These are phyloP conservation scores for Puya raimondii DNA, from an alignment of 176 grass and related monocot species.

Conservation along the genomic window DNA sequence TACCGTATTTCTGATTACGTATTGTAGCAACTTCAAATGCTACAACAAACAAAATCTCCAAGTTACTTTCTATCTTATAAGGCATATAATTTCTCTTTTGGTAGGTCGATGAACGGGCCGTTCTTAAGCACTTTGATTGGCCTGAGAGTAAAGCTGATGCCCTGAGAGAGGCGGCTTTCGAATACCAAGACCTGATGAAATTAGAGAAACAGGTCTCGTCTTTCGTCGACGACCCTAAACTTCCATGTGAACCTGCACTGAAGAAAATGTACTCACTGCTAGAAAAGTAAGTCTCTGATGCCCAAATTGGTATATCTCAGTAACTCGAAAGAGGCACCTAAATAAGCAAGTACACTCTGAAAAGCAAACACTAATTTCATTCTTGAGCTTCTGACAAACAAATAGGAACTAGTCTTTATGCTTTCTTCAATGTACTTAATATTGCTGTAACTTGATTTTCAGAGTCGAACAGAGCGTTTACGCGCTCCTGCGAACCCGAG, in stretches of 20 bases:
- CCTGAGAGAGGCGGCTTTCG: conserved; percentile 68
- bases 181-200: conserved; percentile 70
- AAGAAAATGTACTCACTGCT: conserved; percentile 98
- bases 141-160: conserved; percentile 92
- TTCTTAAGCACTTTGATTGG: conserved; percentile 97
- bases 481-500: conserved; percentile 74
- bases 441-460: neutral
- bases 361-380: no score
- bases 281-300: conserved; percentile 57
- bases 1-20: neutral
- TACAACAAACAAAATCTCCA: no score
- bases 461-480: conserved; percentile 95
- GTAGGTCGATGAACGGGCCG: conserved; percentile 89
- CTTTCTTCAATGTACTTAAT: neutral
- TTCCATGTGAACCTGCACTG: conserved; percentile 71
- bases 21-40: no score
- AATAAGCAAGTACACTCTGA: neutral
- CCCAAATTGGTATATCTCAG: neutral
- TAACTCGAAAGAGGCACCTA: neutral
- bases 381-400: neutral
- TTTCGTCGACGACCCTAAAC: conserved; percentile 53
- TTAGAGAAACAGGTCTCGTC: conserved; percentile 58
- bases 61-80: no score
- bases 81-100: neutral
- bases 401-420: neutral